These are phyloP conservation scores for Rhizopogon rudus DNA, from an alignment of 768 basidiomycete genomes.

Conservation along the genomic window DNA sequence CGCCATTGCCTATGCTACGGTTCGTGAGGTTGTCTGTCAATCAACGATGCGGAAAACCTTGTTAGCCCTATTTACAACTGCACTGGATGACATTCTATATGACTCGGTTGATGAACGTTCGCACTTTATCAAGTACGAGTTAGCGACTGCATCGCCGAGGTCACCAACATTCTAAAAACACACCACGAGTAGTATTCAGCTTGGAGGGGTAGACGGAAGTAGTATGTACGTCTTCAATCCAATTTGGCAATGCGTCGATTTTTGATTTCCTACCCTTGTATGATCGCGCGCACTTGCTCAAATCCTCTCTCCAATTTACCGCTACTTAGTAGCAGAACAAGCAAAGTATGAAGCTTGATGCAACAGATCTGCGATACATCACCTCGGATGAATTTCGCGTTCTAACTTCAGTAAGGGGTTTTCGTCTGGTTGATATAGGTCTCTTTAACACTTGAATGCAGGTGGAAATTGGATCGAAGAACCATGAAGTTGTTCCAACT, in stretches of 20 bases:
- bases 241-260: not conserved
- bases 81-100: conserved; percentile 13
- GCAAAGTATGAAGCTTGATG: conserved; percentile 80
- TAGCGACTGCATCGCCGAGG: not conserved
- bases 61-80: conserved; percentile 26
- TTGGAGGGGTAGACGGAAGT: not conserved
- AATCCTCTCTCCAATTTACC: not conserved
- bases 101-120: not conserved
- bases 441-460: conserved; percentile 23
- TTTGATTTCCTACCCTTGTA: not conserved
- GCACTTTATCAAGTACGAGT: not conserved
- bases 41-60: conserved; percentile 20
- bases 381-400: conserved; percentile 92
- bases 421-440: not conserved
- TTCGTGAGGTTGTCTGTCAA: not conserved
- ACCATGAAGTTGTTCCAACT: conserved; percentile 93
- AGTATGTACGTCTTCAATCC: not conserved
- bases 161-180: not conserved
- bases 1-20: conserved; percentile 14
- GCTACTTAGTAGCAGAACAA: not conserved
- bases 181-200: not conserved
- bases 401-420: conserved; percentile 71
- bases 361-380: conserved; percentile 90
- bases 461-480: conserved; percentile 98
- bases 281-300: not conserved